phyloP scores from a whole-genome alignment of 2,329 filamentous ascomycete genomes.

The Aureobasidium vineae region DNA sequence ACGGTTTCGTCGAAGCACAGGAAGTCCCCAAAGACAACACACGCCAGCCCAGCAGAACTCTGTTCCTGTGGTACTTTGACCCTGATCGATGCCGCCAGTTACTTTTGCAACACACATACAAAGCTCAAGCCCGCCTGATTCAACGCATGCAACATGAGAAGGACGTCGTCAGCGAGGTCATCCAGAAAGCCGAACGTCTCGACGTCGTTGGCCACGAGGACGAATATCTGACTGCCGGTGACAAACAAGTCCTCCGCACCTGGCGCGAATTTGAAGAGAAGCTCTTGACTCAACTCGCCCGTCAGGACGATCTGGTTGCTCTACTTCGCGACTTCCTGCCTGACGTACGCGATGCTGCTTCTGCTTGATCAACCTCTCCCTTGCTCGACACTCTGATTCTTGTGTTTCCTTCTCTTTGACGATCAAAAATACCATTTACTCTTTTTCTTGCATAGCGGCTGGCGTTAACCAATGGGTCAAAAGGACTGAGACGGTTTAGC shows the following conservation, averaged over 20 bases:
- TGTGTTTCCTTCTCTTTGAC: background rate
- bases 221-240: slow-evolving; percentile 70
- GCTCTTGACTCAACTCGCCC: slow-evolving; percentile 73
- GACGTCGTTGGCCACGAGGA: slow-evolving; percentile 85
- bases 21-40: slow-evolving; percentile 88
- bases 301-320: slow-evolving; percentile 81
- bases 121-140: slow-evolving; percentile 80
- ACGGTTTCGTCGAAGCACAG: slow-evolving; percentile 85
- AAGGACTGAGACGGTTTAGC: background rate
- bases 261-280: slow-evolving; percentile 65
- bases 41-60: slow-evolving; percentile 74
- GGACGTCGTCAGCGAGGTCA: slow-evolving; percentile 65
- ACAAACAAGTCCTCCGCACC: slow-evolving; percentile 66
- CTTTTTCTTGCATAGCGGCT: slow-evolving; percentile 24
- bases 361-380: background rate
- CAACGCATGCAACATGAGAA: slow-evolving; percentile 78
- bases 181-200: slow-evolving; percentile 77
- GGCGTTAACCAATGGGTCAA: slow-evolving; percentile 16
- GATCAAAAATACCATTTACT: slow-evolving; percentile 14
- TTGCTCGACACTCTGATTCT: background rate
- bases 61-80: slow-evolving; percentile 93
- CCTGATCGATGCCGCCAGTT: slow-evolving; percentile 66
- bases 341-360: slow-evolving; percentile 15
- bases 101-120: slow-evolving; percentile 79
- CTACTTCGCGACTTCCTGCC: slow-evolving; percentile 66